phyloP scores from a whole-genome alignment of 2,329 filamentous ascomycete genomes.

The Sporothrix euskadiensis region DNA sequence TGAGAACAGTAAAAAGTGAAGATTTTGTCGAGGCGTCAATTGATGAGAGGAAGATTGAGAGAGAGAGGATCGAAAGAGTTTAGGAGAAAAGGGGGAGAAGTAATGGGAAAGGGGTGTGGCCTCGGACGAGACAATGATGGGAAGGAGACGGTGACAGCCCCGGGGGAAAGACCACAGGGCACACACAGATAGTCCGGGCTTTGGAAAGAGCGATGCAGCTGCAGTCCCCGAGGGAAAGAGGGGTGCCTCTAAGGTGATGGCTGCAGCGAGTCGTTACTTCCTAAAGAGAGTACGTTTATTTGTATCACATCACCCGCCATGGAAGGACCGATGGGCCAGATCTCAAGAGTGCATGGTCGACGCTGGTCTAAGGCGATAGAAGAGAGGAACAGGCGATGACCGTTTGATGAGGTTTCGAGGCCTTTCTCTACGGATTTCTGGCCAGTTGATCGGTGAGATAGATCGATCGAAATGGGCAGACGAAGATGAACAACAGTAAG shows the following conservation, averaged over 20 bases:
- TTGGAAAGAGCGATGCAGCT: slow-evolving; percentile 6
- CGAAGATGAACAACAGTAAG: not conserved
- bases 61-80: not conserved
- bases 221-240: not conserved
- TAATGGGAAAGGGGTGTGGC: not conserved
- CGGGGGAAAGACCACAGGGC: not conserved
- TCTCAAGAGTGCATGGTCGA: not conserved
- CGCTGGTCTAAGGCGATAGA: not conserved
- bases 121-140: not conserved
- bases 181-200: not conserved
- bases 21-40: not conserved
- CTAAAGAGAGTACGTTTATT: not conserved
- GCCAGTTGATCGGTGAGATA: not conserved
- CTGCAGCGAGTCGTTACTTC: not conserved
- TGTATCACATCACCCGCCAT: not conserved
- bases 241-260: not conserved
- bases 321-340: not conserved
- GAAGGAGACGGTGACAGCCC: not conserved
- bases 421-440: not conserved
- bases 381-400: not conserved
- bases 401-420: not conserved
- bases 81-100: not conserved
- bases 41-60: not conserved
- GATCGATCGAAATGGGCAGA: not conserved
- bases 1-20: not conserved